These are phyloP conservation scores for Logfia minima DNA, from an alignment of 129 eudicot species.

Conservation along the genomic window DNA sequence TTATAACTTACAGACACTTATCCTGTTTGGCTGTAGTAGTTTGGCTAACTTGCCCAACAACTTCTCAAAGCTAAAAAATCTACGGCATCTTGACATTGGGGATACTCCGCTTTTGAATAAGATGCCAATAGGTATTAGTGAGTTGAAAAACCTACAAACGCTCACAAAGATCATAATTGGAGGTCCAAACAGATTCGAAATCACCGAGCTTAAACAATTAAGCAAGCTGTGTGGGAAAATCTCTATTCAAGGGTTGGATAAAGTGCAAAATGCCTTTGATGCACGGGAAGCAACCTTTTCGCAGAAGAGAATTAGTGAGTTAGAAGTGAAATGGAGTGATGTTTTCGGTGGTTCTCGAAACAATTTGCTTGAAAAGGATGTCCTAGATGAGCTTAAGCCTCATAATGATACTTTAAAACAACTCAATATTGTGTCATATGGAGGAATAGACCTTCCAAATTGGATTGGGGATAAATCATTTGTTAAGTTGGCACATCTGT, in stretches of 20 bases:
- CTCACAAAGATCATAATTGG: constrained; percentile 32
- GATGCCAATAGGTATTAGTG: constrained; percentile 41
- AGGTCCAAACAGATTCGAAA: neutral
- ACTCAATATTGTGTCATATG: constrained; percentile 27
- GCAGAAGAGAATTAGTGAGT: constrained; percentile 23
- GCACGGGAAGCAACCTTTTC: constrained; percentile 37
- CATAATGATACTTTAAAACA: constrained; percentile 10
- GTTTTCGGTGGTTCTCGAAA: neutral
- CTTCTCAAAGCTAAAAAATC: constrained; percentile 12
- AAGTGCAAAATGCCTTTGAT: constrained; percentile 28
- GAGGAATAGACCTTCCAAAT: neutral
- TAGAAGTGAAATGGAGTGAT: constrained; percentile 44
- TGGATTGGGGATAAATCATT: no score
- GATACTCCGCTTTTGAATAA: neutral
- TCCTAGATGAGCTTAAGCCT: constrained; percentile 33
- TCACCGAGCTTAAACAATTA: constrained; percentile 22
- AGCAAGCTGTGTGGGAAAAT: constrained; percentile 26
- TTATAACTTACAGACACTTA: constrained; percentile 38
- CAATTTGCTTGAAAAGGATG: neutral
- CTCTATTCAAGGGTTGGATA: constrained; percentile 29
- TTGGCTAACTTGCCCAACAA: constrained; percentile 27
- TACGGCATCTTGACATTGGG: constrained; percentile 6
- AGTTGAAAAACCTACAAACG: constrained; percentile 30
- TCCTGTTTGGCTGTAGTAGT: constrained; percentile 10
- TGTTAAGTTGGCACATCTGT: no score